Percentiles rank a stretch among this genome's conserved stretches.
Evolutionary conservation across 257 asterid genomes (phyloP).

Genomic region (Ligustrum vulgare): DNA sequence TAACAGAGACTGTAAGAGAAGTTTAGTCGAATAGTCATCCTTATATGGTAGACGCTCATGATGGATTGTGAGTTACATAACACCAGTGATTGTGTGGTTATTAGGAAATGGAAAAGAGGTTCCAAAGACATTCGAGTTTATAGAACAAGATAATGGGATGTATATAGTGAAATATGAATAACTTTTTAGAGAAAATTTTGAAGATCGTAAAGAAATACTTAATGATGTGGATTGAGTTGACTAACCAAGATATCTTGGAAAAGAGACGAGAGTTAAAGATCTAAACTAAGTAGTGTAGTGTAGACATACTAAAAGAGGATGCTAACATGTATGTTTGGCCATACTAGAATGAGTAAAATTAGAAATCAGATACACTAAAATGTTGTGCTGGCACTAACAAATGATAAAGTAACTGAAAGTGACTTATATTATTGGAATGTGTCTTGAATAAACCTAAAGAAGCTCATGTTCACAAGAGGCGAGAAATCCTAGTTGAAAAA

Average conservation of each 20-base stretch:
- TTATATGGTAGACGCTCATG: background rate
- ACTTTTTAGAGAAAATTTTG: background rate
- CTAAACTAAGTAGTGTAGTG: background rate
- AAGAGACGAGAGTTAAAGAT: background rate
- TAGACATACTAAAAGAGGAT: background rate
- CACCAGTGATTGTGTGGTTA: background rate
- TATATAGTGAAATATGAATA: background rate
- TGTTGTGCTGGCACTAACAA: background rate
- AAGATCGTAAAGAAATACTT: background rate
- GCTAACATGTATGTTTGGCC: background rate
- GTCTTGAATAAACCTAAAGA: background rate
- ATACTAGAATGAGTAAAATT: constrained; percentile 2
- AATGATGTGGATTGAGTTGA: background rate
- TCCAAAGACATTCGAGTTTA: background rate
- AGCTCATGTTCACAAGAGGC: background rate
- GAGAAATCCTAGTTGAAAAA: background rate
- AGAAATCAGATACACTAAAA: background rate
- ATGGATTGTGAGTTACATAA: background rate
- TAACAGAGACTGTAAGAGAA: background rate
- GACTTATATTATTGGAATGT: background rate
- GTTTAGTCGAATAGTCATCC: background rate
- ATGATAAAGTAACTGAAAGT: background rate
- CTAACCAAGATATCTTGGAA: background rate
- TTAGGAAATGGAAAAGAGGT: background rate
- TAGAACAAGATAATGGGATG: background rate